phyloP scores from a whole-genome alignment of 768 basidiomycete species.

The Auricularia sp. region DNA sequence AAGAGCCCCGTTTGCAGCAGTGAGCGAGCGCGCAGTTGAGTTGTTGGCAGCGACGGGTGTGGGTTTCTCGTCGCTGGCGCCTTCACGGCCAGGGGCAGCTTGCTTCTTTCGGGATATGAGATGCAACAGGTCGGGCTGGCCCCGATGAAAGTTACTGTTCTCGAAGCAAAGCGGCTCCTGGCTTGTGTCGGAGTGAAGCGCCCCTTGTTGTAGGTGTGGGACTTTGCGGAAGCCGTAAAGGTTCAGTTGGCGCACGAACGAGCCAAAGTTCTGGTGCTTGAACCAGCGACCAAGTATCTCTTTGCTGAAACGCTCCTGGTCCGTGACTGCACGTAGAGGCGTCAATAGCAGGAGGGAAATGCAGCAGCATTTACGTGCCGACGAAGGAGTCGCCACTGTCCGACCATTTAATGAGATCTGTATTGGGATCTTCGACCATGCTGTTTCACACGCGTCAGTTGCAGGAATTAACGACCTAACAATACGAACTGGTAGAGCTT shows the following conservation, averaged over 20 bases:
- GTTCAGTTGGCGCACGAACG: conserved; percentile 88
- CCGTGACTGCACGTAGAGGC: conserved; percentile 50
- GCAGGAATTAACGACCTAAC: conserved; percentile 11
- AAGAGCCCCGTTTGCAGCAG: conserved; percentile 31
- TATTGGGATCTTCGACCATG: conserved; percentile 83
- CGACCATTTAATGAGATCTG: conserved; percentile 86
- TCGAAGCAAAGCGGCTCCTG: conserved; percentile 87
- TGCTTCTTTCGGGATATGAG: conserved; percentile 82
- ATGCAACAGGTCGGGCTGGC: conserved; percentile 78
- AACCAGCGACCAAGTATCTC: conserved; percentile 91
- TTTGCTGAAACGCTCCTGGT: conserved; percentile 82
- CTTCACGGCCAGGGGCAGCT: conserved; percentile 25
- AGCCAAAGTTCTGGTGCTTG: conserved; percentile 93
- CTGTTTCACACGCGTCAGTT: conserved; percentile 30
- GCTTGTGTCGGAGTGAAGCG: conserved; percentile 71
- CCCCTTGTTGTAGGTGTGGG: conserved; percentile 91
- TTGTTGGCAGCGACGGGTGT: background rate
- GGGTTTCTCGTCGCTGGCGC: conserved; percentile 10
- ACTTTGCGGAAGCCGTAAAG: conserved; percentile 96
- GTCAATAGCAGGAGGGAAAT: conserved; percentile 1
- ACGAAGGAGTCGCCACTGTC: conserved; percentile 87
- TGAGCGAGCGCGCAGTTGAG: background rate
- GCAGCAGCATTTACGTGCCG: conserved; percentile 35
- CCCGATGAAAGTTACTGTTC: conserved; percentile 80
- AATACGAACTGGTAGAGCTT: conserved; percentile 79